phyloP scores from a whole-genome alignment of 2,329 filamentous ascomycete genomes.

The Decorospora gaudefroyi region DNA sequence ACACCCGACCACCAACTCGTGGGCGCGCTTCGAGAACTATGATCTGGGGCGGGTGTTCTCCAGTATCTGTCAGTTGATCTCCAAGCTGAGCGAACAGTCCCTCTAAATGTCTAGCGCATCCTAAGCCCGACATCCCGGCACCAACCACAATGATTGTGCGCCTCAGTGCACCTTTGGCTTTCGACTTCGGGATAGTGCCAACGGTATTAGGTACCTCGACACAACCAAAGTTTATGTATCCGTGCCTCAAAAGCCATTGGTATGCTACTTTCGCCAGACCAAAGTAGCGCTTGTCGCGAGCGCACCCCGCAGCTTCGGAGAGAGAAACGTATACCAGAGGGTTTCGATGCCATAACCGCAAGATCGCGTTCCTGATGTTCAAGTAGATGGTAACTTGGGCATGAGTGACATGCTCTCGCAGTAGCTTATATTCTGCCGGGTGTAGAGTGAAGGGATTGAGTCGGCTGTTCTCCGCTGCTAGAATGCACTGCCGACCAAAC shows the following conservation, averaged over 20 bases:
- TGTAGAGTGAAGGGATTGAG: constrained; percentile 89
- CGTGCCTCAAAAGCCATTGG: constrained; percentile 86
- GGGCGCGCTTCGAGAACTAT: constrained; percentile 84
- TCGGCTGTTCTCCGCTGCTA: constrained; percentile 85
- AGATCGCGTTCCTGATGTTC: constrained; percentile 92
- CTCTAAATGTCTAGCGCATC: constrained; percentile 88
- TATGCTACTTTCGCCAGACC: constrained; percentile 85
- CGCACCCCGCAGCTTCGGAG: constrained; percentile 88
- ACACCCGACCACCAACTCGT: constrained; percentile 88
- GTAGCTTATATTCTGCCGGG: constrained; percentile 76
- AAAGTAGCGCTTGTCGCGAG: constrained; percentile 85
- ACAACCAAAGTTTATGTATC: constrained; percentile 97
- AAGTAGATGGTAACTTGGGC: constrained; percentile 92
- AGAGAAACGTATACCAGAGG: constrained; percentile 79
- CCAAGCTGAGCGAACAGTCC: constrained; percentile 81
- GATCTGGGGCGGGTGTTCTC: constrained; percentile 72
- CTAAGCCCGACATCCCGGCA: constrained; percentile 90
- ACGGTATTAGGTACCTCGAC: constrained; percentile 66
- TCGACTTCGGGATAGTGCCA: constrained; percentile 41
- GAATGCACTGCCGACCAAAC: constrained; percentile 89
- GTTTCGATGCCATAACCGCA: constrained; percentile 86
- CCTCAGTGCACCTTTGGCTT: constrained; percentile 55
- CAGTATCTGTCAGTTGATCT: constrained; percentile 65
- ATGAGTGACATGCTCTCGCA: constrained; percentile 81
- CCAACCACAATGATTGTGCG: constrained; percentile 86